A percentile compares a stretch with the other conserved stretches of the same genome.
Conservation (phyloP, 768 basidiomycete genomes). For the Trametes cinnabarina region DNA sequence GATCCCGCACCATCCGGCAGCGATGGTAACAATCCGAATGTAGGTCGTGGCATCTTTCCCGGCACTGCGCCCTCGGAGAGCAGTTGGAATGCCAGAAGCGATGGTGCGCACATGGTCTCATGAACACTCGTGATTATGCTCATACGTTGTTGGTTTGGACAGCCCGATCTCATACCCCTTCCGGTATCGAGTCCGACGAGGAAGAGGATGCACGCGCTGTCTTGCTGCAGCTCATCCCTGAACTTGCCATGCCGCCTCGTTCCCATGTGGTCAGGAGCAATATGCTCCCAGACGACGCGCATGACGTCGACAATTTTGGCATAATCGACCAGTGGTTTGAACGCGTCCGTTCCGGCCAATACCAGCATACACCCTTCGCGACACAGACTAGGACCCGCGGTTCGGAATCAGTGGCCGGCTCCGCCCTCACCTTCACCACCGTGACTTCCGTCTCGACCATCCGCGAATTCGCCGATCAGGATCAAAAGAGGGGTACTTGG, state of each 20-base stretch:
- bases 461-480: neutral
- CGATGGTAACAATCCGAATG: no score
- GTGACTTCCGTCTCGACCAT: constrained; percentile 7
- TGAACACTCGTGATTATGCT: neutral
- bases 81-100: constrained; percentile 2
- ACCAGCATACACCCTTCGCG: neutral
- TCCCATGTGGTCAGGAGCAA: neutral
- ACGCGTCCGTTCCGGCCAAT: neutral
- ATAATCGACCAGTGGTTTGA: neutral
- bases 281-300: neutral
- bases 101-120: neutral
- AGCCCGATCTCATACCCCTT: constrained; percentile 10
- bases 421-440: neutral
- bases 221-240: neutral
- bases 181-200: constrained; percentile 3
- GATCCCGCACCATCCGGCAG: no score
- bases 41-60: no score
- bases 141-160: neutral
- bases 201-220: constrained; percentile 1
- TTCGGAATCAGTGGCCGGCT: neutral
- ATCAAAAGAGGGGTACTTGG: neutral
- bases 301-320: neutral
- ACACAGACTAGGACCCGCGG: neutral
- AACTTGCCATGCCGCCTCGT: neutral
- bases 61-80: neutral